Percentiles rank a stretch among this genome's conserved stretches.
phyloP scores from a whole-genome alignment of 192 early-diverging fungal genomes.

The Pilaira anomala region DNA sequence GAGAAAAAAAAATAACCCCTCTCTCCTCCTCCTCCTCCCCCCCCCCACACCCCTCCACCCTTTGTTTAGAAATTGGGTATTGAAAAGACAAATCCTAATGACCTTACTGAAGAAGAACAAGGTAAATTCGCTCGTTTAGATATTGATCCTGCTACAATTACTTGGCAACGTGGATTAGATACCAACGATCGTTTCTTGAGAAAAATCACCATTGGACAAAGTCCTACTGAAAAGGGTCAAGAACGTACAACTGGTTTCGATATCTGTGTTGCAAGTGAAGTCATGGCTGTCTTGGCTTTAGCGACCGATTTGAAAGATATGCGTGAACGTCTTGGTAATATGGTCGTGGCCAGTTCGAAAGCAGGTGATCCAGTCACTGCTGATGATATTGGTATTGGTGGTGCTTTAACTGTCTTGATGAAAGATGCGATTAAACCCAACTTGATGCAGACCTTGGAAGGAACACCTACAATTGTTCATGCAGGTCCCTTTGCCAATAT shows the following conservation, averaged over 20 bases:
- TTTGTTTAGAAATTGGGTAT: constrained; percentile 79
- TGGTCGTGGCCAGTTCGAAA: constrained; percentile 89
- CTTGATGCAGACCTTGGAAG: constrained; percentile 98
- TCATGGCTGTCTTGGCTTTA: constrained; percentile 95
- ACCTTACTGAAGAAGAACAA: constrained; percentile 76
- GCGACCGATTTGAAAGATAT: constrained; percentile 90
- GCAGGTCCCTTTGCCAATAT: constrained; percentile 99
- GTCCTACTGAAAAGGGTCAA: constrained; percentile 80
- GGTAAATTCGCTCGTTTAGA: constrained; percentile 81
- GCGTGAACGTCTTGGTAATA: constrained; percentile 85
- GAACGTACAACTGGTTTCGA: constrained; percentile 91
- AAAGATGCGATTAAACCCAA: constrained; percentile 98
- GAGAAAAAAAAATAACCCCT: no score
- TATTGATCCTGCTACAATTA: constrained; percentile 90
- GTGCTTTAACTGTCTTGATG: constrained; percentile 94
- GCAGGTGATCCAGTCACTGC: constrained; percentile 83
- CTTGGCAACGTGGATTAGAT: constrained; percentile 94
- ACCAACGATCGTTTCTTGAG: constrained; percentile 96
- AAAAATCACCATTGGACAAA: constrained; percentile 84
- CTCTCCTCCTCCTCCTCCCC: no score
- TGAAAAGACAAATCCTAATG: constrained; percentile 68
- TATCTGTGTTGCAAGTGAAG: constrained; percentile 94
- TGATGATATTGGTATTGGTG: constrained; percentile 93
- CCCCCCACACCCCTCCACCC: no score
- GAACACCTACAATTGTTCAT: constrained; percentile 96